Evolutionary conservation across 2,329 filamentous ascomycete species (phyloP).

Genomic region (Colletotrichum sp.): DNA sequence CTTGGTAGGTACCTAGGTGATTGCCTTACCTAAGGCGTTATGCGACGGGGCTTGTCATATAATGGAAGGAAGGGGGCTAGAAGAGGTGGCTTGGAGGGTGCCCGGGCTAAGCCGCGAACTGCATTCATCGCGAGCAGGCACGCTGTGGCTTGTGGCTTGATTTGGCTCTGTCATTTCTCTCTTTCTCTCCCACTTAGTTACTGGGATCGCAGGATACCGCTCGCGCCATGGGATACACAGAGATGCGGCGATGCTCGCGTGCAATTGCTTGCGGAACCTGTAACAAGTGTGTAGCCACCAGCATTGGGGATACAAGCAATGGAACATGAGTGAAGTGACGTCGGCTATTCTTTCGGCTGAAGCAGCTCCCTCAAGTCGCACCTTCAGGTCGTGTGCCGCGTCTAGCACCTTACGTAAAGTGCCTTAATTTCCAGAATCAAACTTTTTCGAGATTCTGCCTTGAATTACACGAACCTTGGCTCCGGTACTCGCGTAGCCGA

Average conservation of each 20-base stretch:
- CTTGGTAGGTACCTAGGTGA: not conserved
- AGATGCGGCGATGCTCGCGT: not conserved
- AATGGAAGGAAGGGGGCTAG: not conserved
- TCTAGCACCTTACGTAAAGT: not conserved
- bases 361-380: not conserved
- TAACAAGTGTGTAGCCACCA: not conserved
- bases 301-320: not conserved
- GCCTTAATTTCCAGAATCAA: not conserved
- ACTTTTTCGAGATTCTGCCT: not conserved
- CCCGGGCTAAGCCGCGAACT: not conserved
- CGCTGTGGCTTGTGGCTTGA: slow-evolving; percentile 11
- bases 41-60: not conserved
- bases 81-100: not conserved
- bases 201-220: too few relatives aligned
- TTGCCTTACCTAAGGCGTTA: not conserved
- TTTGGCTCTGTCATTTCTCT: not conserved
- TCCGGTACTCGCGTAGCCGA: not conserved
- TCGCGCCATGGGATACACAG: not conserved
- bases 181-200: not conserved
- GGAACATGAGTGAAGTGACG: not conserved
- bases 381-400: not conserved
- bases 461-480: not conserved
- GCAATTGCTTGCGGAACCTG: not conserved
- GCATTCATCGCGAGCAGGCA: not conserved
- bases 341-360: not conserved